Evolutionary conservation across 2,329 filamentous ascomycete species (phyloP).

Genomic region (Nothophoma quercina): DNA sequence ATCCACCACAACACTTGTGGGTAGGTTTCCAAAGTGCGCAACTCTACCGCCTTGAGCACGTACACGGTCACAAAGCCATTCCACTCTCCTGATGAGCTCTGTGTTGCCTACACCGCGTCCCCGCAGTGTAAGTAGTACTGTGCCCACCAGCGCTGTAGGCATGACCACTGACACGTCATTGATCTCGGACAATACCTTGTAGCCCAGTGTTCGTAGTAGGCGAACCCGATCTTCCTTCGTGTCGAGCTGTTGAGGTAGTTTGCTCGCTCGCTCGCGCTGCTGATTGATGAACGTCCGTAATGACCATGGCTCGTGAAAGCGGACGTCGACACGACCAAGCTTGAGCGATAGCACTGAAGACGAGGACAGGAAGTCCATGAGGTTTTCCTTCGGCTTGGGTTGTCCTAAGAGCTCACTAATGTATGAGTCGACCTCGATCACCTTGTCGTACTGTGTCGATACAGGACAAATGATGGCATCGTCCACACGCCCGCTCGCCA

Average conservation of each 20-base stretch:
- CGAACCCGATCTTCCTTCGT: slow-evolving; percentile 66
- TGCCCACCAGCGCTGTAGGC: slow-evolving; percentile 96
- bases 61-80: slow-evolving; percentile 87
- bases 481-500: slow-evolving; percentile 85
- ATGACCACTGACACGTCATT: slow-evolving; percentile 97
- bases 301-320: slow-evolving; percentile 97
- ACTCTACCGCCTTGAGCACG: slow-evolving; percentile 88
- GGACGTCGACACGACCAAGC: slow-evolving; percentile 89
- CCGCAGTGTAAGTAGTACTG: slow-evolving; percentile 86
- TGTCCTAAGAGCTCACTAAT: slow-evolving; percentile 92
- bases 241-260: slow-evolving; percentile 44
- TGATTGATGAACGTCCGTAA: slow-evolving; percentile 80
- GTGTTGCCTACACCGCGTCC: slow-evolving; percentile 89
- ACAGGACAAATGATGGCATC: slow-evolving; percentile 95
- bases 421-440: slow-evolving; percentile 92
- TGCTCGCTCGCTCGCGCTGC: slow-evolving; percentile 69
- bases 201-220: slow-evolving; percentile 85
- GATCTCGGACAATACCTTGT: slow-evolving; percentile 91
- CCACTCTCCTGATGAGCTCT: slow-evolving; percentile 84
- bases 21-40: slow-evolving; percentile 85
- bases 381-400: slow-evolving; percentile 94
- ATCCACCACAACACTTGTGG: slow-evolving; percentile 83
- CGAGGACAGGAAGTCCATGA: slow-evolving; percentile 86
- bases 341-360: slow-evolving; percentile 89
- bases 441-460: slow-evolving; percentile 97